Base-by-base conservation (phyloP, 306 rosid species). In the Glycine soja region DNA sequence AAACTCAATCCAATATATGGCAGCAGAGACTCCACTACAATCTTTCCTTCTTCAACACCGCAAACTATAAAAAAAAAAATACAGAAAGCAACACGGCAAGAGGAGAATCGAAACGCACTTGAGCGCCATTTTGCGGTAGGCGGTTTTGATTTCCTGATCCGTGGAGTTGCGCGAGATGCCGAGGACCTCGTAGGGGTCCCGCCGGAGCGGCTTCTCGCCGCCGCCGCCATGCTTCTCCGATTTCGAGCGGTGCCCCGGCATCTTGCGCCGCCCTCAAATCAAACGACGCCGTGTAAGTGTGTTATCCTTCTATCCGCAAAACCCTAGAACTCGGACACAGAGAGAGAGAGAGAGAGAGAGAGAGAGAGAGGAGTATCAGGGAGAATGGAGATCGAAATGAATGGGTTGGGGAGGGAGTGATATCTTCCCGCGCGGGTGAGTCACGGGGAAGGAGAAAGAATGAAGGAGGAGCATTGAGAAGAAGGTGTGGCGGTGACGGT, bases 151-250 rank as follows among this genome's bases (percentile, higher is more conserved):
- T 88, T 93, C 99, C 86, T 93, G 99, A 88, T 93, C 99, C 30
- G 91, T 86, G 59, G 97, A 92, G 92, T 70, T 92, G 80, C 90
- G 86, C 2, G 90, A 88, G 85, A 96, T 93, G 54, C 97, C 97
- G 45, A 96, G 98, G n/a, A 96, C 98, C 86, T 93, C 99, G 34
- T 96, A 96, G 0, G 99, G 97, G 77, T 96, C 99, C 40, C 98
- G 92, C 82, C 98, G 97, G 78, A 82, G 88, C 88, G 82, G 91
- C 82, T 88, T 89, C 46, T 86, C 88, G 40, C 87, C 88, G 75
- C 87, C 88, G 75, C 86, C 94, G 1, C 87, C 88, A 72, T 36
- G 91, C 85, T 90, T 96, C 88, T 90, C 99, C 74, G 98, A 85
- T 81, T 93, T 92, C 78, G 99, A 89, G 85, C 93, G 79, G 82